phyloP scores from a whole-genome alignment of 441 rosid species.

The Erodium trifolium region DNA sequence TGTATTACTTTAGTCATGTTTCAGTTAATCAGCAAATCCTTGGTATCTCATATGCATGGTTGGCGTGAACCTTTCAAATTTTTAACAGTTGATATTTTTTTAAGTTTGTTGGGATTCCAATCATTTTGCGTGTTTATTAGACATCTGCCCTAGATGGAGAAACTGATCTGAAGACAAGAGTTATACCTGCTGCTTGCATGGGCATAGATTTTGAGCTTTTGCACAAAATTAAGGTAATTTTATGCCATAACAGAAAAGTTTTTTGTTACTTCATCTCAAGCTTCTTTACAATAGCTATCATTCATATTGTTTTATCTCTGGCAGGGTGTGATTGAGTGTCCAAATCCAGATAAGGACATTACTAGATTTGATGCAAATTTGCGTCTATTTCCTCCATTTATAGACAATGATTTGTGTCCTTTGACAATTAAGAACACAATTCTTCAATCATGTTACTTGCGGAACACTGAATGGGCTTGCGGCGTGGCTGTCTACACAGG shows the following conservation, averaged over 20 bases:
- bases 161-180: slow-evolving; percentile 91
- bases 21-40: too few species aligned
- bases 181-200: slow-evolving; percentile 79
- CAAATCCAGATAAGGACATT: slow-evolving; percentile 88
- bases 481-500: slow-evolving; percentile 98
- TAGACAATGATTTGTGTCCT: slow-evolving; percentile 89
- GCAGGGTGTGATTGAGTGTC: slow-evolving; percentile 98
- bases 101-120: neutral
- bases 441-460: slow-evolving; percentile 94
- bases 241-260: slow-evolving; percentile 7
- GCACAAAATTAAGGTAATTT: slow-evolving; percentile 84
- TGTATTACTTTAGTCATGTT: too few species aligned
- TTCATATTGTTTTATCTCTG: neutral
- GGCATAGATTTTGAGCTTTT: slow-evolving; percentile 82
- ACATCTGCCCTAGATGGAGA: slow-evolving; percentile 97
- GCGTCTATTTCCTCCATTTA: slow-evolving; percentile 90
- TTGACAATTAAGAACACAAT: slow-evolving; percentile 85
- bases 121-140: slow-evolving; percentile 34
- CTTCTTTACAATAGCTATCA: neutral
- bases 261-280: neutral
- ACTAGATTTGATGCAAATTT: slow-evolving; percentile 95
- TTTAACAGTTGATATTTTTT: neutral
- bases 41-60: too few species aligned
- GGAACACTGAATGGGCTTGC: slow-evolving; percentile 99
- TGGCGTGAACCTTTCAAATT: too few species aligned